Percentiles rank a stretch among this genome's conserved stretches.
Evolutionary conservation across 768 basidiomycete genomes (phyloP).

Genomic region (Lactifluus piperatus): DNA sequence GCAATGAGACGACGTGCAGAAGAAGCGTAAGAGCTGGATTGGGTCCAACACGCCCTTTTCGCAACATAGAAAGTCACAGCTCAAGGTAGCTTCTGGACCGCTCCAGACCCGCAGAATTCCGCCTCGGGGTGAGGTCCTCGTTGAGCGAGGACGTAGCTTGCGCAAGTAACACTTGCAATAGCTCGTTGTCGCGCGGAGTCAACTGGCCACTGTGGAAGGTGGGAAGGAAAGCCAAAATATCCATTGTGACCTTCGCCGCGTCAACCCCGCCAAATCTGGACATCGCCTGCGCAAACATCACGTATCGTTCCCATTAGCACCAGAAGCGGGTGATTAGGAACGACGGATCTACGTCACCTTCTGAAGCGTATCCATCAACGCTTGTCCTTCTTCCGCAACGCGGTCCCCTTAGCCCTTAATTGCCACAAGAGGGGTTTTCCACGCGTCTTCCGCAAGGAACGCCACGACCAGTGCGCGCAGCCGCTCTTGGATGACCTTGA

Average conservation of each 20-base stretch:
- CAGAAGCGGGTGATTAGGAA: no score
- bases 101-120: conserved; percentile 29
- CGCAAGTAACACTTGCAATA: conserved; percentile 35
- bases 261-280: no score
- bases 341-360: no score
- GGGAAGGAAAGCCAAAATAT: conserved; percentile 38
- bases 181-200: conserved; percentile 30
- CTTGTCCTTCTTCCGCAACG: conserved; percentile 39
- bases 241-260: conserved; percentile 43
- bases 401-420: no score
- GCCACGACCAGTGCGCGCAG: no score
- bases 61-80: conserved; percentile 37
- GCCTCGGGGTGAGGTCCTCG: conserved; percentile 23
- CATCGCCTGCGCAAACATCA: no score
- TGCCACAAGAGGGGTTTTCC: conserved; percentile 37
- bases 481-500: no score
- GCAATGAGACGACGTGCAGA: conserved; percentile 33
- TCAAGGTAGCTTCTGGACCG: conserved; percentile 37
- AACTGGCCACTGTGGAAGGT: conserved; percentile 33
- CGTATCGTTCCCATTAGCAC: no score
- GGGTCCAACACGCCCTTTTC: conserved; percentile 37
- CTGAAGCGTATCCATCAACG: conserved; percentile 38
- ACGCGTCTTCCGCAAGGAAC: conserved; percentile 45
- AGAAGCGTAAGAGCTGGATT: conserved; percentile 44
- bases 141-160: conserved; percentile 29